Evolutionary conservation across 2,329 filamentous ascomycete species (phyloP), one percentile per base, ranked within the genome.

Genomic region (Knufia petricola): DNA sequence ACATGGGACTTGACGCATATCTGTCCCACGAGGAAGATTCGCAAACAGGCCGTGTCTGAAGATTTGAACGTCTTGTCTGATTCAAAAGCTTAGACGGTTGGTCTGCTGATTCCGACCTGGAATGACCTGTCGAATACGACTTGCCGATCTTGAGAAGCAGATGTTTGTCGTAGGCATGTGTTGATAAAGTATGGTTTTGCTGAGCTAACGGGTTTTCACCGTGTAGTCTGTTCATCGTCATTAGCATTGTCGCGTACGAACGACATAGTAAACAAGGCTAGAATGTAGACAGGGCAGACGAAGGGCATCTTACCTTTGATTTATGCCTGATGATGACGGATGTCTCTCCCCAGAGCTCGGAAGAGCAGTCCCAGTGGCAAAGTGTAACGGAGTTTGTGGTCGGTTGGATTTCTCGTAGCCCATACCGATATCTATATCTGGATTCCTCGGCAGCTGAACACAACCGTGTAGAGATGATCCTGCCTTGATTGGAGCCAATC

Each of bases 141-240:
- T 78, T 78, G 26, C 77, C 77, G 50, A 81, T 81, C 55, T 78
- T 79, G 42, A 76, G 78, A 21, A 82, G 63, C 10, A 81, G 64
- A 52, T 78, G 75, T 60, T 80, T 75, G 58, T 82, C 78, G 62
- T 81, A 82, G 26, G 73, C 76, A 58, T 80, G 75, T 20, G 76
- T 79, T 2, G 77, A 79, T 49, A 70, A 72, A 55, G 77, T 72
- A 34, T 79, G 71, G 40, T 76, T 73, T 52, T 73, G 69, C 54
- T 75, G 71, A 40, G 77, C 78, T 41, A 81, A 70, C 53, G 79
- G 74, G 44, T 69, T 70, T 62, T 81, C 78, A 58, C 77, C 78
- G 55, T 78, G 76, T 48, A 80, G 65, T 59, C 76, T 78, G 52
- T 47, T 50, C 21, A 26, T 23, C 36, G 28, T 36, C 30, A 50